phyloP scores from a whole-genome alignment of 805 yeast genomes.

The Saturnispora hagleri region DNA sequence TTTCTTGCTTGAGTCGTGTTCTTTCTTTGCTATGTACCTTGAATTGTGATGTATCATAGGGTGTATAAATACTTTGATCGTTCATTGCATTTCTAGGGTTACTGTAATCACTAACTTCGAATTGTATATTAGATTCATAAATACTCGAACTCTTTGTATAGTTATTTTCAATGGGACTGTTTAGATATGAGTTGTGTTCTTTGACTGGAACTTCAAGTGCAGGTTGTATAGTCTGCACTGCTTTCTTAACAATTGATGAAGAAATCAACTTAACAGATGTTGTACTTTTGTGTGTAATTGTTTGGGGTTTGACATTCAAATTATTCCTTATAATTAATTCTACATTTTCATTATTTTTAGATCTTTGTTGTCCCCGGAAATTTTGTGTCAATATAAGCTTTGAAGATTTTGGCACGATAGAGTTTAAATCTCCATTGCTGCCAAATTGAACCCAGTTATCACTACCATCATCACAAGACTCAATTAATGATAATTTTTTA shows the following conservation, averaged over 20 bases:
- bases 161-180: background rate
- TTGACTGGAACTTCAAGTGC: background rate
- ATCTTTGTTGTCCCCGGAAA: background rate
- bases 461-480: background rate
- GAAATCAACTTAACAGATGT: constrained; percentile 2
- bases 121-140: constrained; percentile 7
- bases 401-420: background rate
- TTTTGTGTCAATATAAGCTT: background rate
- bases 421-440: background rate
- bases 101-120: constrained; percentile 5
- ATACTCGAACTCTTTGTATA: constrained; percentile 7
- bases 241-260: background rate
- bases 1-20: background rate
- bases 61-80: constrained; percentile 4
- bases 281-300: background rate
- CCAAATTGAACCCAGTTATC: constrained; percentile 8
- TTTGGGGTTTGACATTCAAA: background rate
- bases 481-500: background rate
- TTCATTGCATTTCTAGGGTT: background rate
- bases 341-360: background rate
- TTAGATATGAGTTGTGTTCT: background rate
- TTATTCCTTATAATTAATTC: background rate
- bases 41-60: background rate
- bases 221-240: background rate
- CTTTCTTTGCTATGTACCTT: background rate